Conservation (phyloP, 179 eudicot genomes). For the Heliamphora pulchella region DNA sequence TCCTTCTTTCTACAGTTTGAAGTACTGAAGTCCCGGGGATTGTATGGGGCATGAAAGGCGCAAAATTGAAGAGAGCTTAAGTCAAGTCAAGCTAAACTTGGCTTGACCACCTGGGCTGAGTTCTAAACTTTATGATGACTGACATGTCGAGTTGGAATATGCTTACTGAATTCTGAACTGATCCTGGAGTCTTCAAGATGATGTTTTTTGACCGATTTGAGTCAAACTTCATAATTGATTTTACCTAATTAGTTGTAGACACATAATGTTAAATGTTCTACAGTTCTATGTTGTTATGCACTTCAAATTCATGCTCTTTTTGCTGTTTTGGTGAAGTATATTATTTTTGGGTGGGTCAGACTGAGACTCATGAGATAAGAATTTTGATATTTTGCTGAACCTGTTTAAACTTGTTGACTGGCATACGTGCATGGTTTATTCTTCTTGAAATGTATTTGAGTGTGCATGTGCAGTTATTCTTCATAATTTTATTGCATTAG, state of each 20-base stretch:
- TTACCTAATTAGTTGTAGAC: background rate
- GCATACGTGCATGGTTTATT: background rate
- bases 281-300: background rate
- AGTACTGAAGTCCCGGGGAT: background rate
- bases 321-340: background rate
- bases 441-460: background rate
- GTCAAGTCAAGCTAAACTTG: background rate
- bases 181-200: conserved; percentile 1
- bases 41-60: background rate
- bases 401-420: background rate
- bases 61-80: too few species aligned
- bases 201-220: background rate
- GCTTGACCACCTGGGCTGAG: background rate
- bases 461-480: conserved; percentile 3
- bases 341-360: background rate
- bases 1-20: background rate
- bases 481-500: background rate
- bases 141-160: background rate
- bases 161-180: background rate
- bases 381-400: background rate
- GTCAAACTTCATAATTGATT: background rate
- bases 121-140: background rate
- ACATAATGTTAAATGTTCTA: background rate
- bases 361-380: background rate
- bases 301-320: background rate